phyloP scores from a whole-genome alignment of 164 flowering plant species.

The Liquidambar formosana region DNA sequence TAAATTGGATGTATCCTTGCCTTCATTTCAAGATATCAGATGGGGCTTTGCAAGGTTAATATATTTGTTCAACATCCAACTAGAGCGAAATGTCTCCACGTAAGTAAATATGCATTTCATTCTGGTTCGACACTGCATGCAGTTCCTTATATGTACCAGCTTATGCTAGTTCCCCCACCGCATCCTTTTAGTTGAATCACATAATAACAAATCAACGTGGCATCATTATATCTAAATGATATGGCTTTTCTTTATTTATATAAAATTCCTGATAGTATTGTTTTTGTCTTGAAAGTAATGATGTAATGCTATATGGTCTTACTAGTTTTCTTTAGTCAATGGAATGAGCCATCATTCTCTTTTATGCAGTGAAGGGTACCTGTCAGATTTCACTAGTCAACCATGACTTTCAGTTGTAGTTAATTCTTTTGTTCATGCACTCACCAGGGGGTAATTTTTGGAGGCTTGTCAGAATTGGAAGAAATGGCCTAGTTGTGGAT shows the following conservation, averaged over 20 bases:
- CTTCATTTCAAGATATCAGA: conserved; percentile 67
- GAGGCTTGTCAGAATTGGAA: too few species aligned
- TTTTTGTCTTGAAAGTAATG: neutral
- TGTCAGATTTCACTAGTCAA: neutral
- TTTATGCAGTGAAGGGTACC: neutral
- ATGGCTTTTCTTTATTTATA: neutral
- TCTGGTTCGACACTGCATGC: conserved; percentile 2
- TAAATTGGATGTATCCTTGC: conserved; percentile 74
- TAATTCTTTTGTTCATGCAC: neutral
- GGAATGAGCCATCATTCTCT: neutral
- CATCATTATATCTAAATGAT: neutral
- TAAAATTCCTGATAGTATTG: neutral
- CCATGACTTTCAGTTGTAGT: neutral
- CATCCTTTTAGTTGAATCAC: neutral
- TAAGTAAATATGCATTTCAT: conserved; percentile 41
- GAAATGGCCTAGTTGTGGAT: too few species aligned
- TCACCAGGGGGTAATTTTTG: too few species aligned
- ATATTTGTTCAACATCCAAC: conserved; percentile 79
- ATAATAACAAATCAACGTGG: neutral
- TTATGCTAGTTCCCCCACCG: neutral
- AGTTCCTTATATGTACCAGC: neutral
- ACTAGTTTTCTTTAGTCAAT: neutral
- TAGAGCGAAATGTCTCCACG: conserved; percentile 86
- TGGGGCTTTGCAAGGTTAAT: conserved; percentile 71
- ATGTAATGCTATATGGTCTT: neutral